Base-by-base conservation (phyloP, 139 green algal species). In the Yamagishiella unicocca region DNA sequence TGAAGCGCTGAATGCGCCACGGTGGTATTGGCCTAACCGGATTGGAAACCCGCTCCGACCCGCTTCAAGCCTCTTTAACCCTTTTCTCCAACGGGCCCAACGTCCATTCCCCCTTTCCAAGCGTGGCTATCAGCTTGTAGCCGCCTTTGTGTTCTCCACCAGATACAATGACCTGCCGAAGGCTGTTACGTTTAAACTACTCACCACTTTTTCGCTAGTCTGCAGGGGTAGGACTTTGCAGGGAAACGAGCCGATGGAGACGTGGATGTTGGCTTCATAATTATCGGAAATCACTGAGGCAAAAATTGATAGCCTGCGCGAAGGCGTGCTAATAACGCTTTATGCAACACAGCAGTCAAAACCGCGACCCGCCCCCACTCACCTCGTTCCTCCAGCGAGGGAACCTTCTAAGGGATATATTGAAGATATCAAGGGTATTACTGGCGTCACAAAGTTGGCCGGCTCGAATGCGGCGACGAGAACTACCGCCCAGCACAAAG, bases 301-400 rank as follows among this genome's bases (percentile, higher is more conserved):
- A 29, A 35, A 37, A 24, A 73, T 40, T 37, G 64, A 73, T 29
- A 73, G 64, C 64, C 64, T 73, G 64, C 64, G 58, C n/a, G n/a
- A n/a, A n/a, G n/a, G n/a, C n/a, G n/a, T n/a, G n/a, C n/a, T n/a
- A n/a, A n/a, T n/a, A n/a, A n/a, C n/a, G n/a, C n/a, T n/a, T n/a
- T n/a, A n/a, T n/a, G n/a, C n/a, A n/a, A 67, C 58, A 67, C 25
- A 5, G 58, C 58, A 27, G 58, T 4, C 29, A 67, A 24, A 67
- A 67, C 58, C n/a, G 29, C 58, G 58, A 35, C 58, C 58, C 4
- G n/a, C 58, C 4, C 25, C 25, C 25, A 24, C n/a, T 67, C 58
- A 67, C 58, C 58, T 67, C 58, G 58, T 67, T 67, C 58, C 58
- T 35, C 58, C 58, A 67, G 58, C 58, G 7, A 67, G 58, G 58